Conservation (phyloP, 2,329 filamentous ascomycete genomes). For the Botrytis squamosa region DNA sequence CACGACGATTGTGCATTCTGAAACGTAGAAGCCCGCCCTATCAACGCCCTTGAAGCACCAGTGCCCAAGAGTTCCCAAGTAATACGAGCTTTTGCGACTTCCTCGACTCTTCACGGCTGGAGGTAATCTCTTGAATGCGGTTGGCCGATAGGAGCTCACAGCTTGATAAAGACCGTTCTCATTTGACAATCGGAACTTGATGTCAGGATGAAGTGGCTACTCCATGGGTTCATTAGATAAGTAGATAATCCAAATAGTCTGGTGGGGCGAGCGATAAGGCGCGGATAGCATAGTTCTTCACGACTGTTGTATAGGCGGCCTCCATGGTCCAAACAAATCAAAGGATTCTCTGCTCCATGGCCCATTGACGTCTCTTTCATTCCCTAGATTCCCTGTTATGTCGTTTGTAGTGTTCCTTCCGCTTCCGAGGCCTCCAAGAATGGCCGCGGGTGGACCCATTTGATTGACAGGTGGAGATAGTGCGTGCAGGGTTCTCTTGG, state of each 20-base stretch:
- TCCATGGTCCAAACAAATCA: constrained; percentile 40
- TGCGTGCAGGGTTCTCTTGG: constrained; percentile 29
- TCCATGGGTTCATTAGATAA: neutral
- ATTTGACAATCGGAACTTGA: neutral
- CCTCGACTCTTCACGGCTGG: neutral
- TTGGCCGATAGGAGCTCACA: neutral
- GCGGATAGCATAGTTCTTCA: neutral
- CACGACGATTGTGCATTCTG: neutral
- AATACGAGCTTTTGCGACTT: neutral
- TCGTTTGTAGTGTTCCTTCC: neutral
- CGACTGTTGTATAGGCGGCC: constrained; percentile 25
- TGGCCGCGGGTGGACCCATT: constrained; percentile 20
- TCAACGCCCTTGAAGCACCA: constrained; percentile 5
- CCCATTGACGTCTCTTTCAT: constrained; percentile 22
- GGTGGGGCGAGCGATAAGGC: neutral
- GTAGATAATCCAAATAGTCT: neutral
- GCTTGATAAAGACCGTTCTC: neutral
- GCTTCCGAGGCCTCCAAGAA: constrained; percentile 7
- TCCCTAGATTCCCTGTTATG: neutral
- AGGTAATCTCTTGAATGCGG: neutral
- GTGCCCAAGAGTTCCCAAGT: neutral
- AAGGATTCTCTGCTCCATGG: constrained; percentile 41
- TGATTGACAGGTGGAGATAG: constrained; percentile 22
- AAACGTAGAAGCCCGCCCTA: constrained; percentile 13
- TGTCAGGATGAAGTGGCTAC: neutral